Conservation (phyloP, 2,329 filamentous ascomycete genomes). For the Fusarium algeriense region DNA sequence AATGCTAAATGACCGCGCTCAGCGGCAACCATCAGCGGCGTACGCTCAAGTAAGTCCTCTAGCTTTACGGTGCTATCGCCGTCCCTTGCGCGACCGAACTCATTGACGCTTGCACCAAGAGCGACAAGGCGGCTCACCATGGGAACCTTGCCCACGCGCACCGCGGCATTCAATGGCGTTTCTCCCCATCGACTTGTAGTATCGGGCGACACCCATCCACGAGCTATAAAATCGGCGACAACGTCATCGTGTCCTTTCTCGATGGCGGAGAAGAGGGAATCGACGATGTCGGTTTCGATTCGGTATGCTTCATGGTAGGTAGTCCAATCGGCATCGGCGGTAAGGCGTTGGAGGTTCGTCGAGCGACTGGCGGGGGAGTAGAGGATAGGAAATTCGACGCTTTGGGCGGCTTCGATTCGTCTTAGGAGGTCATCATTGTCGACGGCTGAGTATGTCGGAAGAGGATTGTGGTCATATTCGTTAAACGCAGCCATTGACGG, state of each 20-base stretch:
- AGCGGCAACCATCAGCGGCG: conserved; percentile 60
- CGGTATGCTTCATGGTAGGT: conserved; percentile 15
- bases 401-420: conserved; percentile 37
- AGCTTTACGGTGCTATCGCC: neutral
- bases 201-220: conserved; percentile 56
- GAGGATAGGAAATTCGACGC: conserved; percentile 40
- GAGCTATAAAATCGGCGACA: conserved; percentile 48
- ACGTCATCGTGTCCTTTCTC: conserved; percentile 44
- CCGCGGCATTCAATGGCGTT: conserved; percentile 55
- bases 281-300: conserved; percentile 47
- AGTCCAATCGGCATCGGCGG: neutral
- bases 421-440: conserved; percentile 34
- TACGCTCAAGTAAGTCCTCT: conserved; percentile 50
- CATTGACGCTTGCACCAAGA: conserved; percentile 54
- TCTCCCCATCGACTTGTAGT: conserved; percentile 44
- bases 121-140: conserved; percentile 52
- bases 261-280: conserved; percentile 50
- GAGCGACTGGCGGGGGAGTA: conserved; percentile 7
- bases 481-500: neutral
- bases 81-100: conserved; percentile 32
- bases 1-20: conserved; percentile 55
- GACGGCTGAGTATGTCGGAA: conserved; percentile 37
- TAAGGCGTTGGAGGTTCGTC: neutral
- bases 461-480: neutral
- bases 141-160: conserved; percentile 46